phyloP scores from a whole-genome alignment of 2,329 filamentous ascomycete genomes.

The Cadophora malorum region DNA sequence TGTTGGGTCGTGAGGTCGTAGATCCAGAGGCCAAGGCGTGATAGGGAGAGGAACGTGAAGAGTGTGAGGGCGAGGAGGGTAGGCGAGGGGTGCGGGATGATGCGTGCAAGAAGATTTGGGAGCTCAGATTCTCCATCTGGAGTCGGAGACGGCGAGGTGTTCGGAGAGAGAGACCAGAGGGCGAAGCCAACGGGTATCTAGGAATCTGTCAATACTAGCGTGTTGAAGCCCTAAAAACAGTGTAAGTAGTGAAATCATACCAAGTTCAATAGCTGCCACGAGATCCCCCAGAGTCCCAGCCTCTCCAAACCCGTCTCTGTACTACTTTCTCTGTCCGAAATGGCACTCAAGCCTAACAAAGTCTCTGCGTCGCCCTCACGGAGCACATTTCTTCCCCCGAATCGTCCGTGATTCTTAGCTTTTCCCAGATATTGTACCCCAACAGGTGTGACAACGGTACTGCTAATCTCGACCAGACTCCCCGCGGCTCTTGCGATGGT shows the following conservation, averaged over 20 bases:
- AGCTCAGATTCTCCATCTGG: slow-evolving; percentile 26
- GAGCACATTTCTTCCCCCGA: slow-evolving; percentile 28
- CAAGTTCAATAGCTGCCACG: slow-evolving; percentile 50
- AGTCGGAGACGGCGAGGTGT: slow-evolving; percentile 32
- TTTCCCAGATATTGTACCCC: slow-evolving; percentile 51
- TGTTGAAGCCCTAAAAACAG: not conserved
- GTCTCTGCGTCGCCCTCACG: slow-evolving; percentile 36
- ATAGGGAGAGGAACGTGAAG: slow-evolving; percentile 51
- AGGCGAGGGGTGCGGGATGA: slow-evolving; percentile 30
- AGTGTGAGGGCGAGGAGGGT: slow-evolving; percentile 45
- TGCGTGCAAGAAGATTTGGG: slow-evolving; percentile 23
- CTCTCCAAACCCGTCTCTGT: slow-evolving; percentile 47
- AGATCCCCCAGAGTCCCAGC: slow-evolving; percentile 52
- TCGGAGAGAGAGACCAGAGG: slow-evolving; percentile 44
- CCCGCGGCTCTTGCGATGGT: slow-evolving; percentile 54
- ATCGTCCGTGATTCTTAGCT: slow-evolving; percentile 42
- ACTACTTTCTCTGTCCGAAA: slow-evolving; percentile 28
- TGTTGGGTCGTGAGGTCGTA: slow-evolving; percentile 54
- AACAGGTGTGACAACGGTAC: slow-evolving; percentile 58
- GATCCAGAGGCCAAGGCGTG: slow-evolving; percentile 53
- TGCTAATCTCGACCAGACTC: slow-evolving; percentile 58
- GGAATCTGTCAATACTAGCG: not conserved
- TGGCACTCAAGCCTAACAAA: slow-evolving; percentile 26
- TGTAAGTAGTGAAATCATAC: slow-evolving; percentile 39
- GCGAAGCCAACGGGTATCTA: slow-evolving; percentile 48